Evolutionary conservation across 1,284 basidiomycete genomes (phyloP), one percentile per base, ranked within the genome.

Genomic region (Tilletiopsis washingtonensis): DNA sequence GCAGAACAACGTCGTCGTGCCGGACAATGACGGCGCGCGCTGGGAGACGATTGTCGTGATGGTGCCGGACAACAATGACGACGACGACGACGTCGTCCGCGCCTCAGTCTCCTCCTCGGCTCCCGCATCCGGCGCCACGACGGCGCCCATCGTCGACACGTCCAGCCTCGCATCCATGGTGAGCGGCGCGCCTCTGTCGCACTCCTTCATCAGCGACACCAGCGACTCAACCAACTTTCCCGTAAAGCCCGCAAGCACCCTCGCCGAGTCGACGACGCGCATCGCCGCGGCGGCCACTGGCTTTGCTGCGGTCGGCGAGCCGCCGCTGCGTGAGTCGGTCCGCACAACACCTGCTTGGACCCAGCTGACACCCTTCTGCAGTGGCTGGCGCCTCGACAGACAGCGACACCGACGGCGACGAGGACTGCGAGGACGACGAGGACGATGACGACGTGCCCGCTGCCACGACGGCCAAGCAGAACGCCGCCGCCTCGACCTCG

Each of bases 391-490:
- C 9, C 29, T 9, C 29, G 9, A 9, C 29, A 34, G 46, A 44
- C 38, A 43, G 42, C 7, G 49, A 52, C 41, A 80, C 78, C 19
- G 80, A 80, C 37, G 78, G 76, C 27, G 29, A 56, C 15, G 61
- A 62, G 67, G 64, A 64, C 46, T 55, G 59, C 3, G 67, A 69
- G 42, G 53, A 61, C 23, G 61, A 65, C 39, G 49, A 62, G 5
- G 67, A 69, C 20, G 67, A 66, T 56, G 67, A 56, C 51, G 59
- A 60, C 38, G 56, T 64, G 12, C 69, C 68, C 2, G 64, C 64
- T 15, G 55, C 59, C 17, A 51, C 50, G 36, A 70, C 67, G 53
- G 59, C 66, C n/a, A 67, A 64, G 48, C 60, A 59, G 37, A 9
- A 34, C 9, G 29, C 29, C 29, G 29, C 29, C 9, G 9, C 29